Evolutionary conservation across 2,329 filamentous ascomycete species (phyloP), one percentile per base, ranked within the genome.

Genomic region (Corinectria fuckeliana): DNA sequence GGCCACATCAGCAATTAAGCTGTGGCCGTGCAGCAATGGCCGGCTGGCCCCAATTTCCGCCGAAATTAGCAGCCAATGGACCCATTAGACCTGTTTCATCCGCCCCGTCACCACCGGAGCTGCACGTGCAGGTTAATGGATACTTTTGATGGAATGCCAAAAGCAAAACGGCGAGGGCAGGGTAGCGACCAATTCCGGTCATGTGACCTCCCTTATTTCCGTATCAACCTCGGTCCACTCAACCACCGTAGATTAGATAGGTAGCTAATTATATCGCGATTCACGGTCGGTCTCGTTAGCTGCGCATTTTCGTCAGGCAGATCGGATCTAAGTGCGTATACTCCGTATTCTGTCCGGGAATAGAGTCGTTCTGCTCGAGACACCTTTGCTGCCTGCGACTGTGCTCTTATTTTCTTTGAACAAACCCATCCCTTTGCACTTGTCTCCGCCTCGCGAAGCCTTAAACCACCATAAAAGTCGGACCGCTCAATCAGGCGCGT

Each of bases 191-290:
- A 7, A 36, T 44, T 28, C 2, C 3, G 16, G 13, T 66, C 75
- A 76, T 64, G 74, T 77, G 75, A 77, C 53, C 58, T 59, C 69
- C 65, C 52, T 73, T n/a, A n/a, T n/a, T n/a, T n/a, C n/a, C n/a
- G n/a, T n/a, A n/a, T n/a, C n/a, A n/a, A n/a, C n/a, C n/a, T n/a
- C n/a, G n/a, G n/a, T n/a, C n/a, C n/a, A n/a, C n/a, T n/a, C n/a
- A n/a, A n/a, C n/a, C n/a, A n/a, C n/a, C n/a, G n/a, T n/a, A n/a
- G n/a, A n/a, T n/a, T n/a, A n/a, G n/a, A n/a, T n/a, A n/a, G n/a
- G n/a, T n/a, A n/a, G n/a, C n/a, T n/a, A n/a, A n/a, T n/a, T n/a
- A n/a, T n/a, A n/a, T n/a, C n/a, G n/a, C n/a, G n/a, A n/a, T n/a
- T n/a, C n/a, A n/a, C n/a, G n/a, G n/a, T n/a, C n/a, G 48, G 42